A percentile compares a stretch with the other conserved stretches of the same genome.
Evolutionary conservation across 2,329 filamentous ascomycete species (phyloP).

Genomic region (Ramularia endophylla): DNA sequence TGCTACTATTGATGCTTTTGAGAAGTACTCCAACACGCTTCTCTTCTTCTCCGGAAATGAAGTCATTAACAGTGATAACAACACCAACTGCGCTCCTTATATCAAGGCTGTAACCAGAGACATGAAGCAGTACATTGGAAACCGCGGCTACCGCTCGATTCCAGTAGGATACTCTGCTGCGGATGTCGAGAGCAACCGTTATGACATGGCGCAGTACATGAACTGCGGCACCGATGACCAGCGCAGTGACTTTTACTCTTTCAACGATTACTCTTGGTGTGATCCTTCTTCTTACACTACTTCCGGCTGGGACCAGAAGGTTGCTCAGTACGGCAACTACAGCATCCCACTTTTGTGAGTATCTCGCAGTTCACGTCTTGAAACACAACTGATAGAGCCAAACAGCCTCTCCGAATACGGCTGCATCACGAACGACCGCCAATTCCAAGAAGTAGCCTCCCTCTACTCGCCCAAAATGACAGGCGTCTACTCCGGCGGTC

Average conservation of each 20-base stretch:
- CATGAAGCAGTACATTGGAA: conserved; percentile 74
- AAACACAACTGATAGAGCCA: conserved; percentile 9
- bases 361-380: background rate
- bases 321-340: conserved; percentile 79
- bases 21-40: conserved; percentile 77
- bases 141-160: conserved; percentile 60
- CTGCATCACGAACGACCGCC: conserved; percentile 74
- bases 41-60: conserved; percentile 80
- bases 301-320: conserved; percentile 83
- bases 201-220: conserved; percentile 84
- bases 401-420: conserved; percentile 80
- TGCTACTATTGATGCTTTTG: conserved; percentile 79
- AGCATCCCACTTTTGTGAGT: conserved; percentile 73
- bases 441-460: conserved; percentile 72
- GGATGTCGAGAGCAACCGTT: conserved; percentile 77
- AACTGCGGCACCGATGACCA: conserved; percentile 83
- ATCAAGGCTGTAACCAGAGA: conserved; percentile 68
- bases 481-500: conserved; percentile 83
- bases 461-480: conserved; percentile 84
- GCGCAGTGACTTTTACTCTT: conserved; percentile 82
- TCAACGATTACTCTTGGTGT: conserved; percentile 89
- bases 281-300: conserved; percentile 60
- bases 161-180: conserved; percentile 79
- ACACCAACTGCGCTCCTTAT: conserved; percentile 63
- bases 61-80: conserved; percentile 57